phyloP scores from a whole-genome alignment of 1,139 yeast species.

The Lodderomyces elongisporus region DNA sequence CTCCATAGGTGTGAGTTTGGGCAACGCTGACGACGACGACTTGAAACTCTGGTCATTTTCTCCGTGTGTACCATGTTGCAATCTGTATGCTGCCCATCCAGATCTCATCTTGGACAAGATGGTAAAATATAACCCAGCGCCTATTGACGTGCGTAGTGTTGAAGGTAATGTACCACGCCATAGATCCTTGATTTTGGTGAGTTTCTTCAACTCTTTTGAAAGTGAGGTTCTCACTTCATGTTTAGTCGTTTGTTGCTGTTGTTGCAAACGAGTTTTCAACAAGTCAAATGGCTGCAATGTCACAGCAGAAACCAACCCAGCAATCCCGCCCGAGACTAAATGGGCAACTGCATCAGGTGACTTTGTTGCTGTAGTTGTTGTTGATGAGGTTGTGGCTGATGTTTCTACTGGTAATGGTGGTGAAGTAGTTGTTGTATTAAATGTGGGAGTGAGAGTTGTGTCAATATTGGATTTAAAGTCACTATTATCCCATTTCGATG shows the following conservation, averaged over 20 bases:
- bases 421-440: too few species aligned
- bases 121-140: slow-evolving; percentile 82
- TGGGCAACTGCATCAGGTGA: slow-evolving; percentile 35
- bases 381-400: too few species aligned
- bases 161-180: slow-evolving; percentile 97
- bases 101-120: slow-evolving; percentile 60
- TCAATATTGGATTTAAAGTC: too few species aligned
- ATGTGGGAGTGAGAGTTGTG: too few species aligned
- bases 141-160: slow-evolving; percentile 82
- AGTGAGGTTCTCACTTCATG: slow-evolving; percentile 34
- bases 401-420: too few species aligned
- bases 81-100: slow-evolving; percentile 37
- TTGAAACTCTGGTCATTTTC: slow-evolving; percentile 2
- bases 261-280: slow-evolving; percentile 86
- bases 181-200: slow-evolving; percentile 48
- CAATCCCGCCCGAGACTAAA: slow-evolving; percentile 75
- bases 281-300: slow-evolving; percentile 86
- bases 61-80: slow-evolving; percentile 10
- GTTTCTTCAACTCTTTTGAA: slow-evolving; percentile 40
- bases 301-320: slow-evolving; percentile 82
- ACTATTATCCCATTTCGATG: too few species aligned
- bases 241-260: slow-evolving; percentile 42
- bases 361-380: slow-evolving; percentile 1
- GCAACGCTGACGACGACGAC: slow-evolving; percentile 41
- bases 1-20: slow-evolving; percentile 64